Evolutionary conservation across 108 stramenopile genomes (phyloP).

Genomic region (Parietichytrium sp.): DNA sequence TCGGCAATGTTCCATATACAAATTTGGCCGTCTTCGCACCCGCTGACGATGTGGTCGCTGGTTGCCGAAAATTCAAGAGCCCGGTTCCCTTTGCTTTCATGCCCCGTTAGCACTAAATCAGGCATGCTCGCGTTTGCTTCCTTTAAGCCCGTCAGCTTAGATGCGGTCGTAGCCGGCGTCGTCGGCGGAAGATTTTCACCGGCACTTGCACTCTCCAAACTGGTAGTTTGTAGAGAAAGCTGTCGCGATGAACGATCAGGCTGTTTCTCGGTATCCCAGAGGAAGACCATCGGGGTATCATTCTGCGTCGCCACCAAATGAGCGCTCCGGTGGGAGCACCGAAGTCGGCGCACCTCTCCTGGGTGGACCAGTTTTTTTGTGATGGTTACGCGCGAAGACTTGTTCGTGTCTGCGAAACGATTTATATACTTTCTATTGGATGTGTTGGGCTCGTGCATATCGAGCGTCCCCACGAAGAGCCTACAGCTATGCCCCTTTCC

Average conservation of each 20-base stretch:
- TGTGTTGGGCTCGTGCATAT: not conserved
- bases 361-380: slow-evolving; percentile 5
- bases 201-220: not conserved
- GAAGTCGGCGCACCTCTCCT: not conserved
- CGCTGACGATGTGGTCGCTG: not conserved
- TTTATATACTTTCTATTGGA: not conserved
- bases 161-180: not conserved
- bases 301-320: not conserved
- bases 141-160: not conserved
- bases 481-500: not conserved
- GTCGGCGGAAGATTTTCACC: not conserved
- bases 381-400: slow-evolving; percentile 24
- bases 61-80: slow-evolving; percentile 37
- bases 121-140: slow-evolving; percentile 1
- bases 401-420: not conserved
- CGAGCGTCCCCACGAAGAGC: slow-evolving; percentile 26
- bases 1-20: slow-evolving; percentile 18
- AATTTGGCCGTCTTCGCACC: not conserved
- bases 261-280: slow-evolving; percentile 11
- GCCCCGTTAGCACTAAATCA: not conserved
- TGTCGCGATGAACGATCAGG: slow-evolving; percentile 1
- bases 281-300: slow-evolving; percentile 6
- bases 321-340: not conserved
- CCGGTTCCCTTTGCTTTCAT: not conserved
- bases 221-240: too few species aligned